Base-by-base conservation (phyloP, 1,284 basidiomycete genomes). In the Pascua sp. region DNA sequence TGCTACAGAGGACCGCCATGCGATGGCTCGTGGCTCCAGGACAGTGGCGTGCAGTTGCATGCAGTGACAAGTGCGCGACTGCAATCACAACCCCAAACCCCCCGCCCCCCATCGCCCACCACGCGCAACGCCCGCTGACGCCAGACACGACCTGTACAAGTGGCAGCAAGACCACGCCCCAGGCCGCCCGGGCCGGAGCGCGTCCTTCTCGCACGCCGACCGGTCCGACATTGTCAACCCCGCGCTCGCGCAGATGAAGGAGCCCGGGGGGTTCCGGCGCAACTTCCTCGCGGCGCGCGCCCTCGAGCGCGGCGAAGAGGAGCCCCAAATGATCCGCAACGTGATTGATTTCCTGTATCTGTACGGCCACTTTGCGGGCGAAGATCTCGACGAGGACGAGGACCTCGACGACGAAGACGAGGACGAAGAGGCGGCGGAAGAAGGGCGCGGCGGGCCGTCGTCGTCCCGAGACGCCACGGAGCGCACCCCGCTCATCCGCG, bases 301-400 rank as follows among this genome's bases (percentile, higher is more conserved):
- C 1, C 83, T 82, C 53, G 86, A 87, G 52, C 83, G 87, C 58
- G 86, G 85, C 8, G 72, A 77, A 18, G 83, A 85, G 47, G 83
- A 85, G 53, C 88, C 84, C 1, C 68, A 80, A 12, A 83, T 90
- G 69, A 79, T 89, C 12, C 85, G 87, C 67, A 92, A 89, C 69
- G 94, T 96, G 63, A 88, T 96, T 64, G 93, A 96, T 69, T 97
- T 96, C 71, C 78, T 97, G 51, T 89, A 88, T 67, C 81, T 96
- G 37, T 96, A 91, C 68, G 93, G 93, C 8, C 93, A 96, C 75
- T 96, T 95, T 71, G 92, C 92, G 66, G 80, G 91, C 42, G 80
- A 80, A 49, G 82, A 83, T 18, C 87, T 90, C 15, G 81, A 82
- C 40, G 82, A 82, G 39, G 81, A 82, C 10, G 75, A 74, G 10